A percentile compares a stretch with the other conserved stretches of the same genome.
phyloP scores from a whole-genome alignment of 306 rosid species.

The Morella rubra region DNA sequence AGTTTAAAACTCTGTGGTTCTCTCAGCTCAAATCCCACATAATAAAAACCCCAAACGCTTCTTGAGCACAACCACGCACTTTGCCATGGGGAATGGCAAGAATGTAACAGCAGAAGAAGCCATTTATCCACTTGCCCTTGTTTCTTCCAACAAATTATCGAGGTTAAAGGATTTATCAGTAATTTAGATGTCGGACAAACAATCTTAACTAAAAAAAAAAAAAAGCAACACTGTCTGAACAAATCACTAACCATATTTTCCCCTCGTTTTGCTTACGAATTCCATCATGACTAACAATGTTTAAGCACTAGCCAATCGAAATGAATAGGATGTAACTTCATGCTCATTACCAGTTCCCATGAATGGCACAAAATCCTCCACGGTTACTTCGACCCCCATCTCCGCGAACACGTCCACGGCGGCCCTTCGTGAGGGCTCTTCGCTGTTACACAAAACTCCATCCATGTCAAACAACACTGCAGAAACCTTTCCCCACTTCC shows the following conservation, averaged over 20 bases:
- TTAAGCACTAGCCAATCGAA: background rate
- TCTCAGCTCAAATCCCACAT: background rate
- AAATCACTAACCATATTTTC: constrained; percentile 3
- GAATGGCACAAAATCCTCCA: constrained; percentile 86
- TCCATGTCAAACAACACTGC: constrained; percentile 97
- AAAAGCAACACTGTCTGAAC: background rate
- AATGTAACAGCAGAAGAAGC: background rate
- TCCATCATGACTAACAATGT: background rate
- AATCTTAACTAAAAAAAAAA: background rate
- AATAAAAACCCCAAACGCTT: constrained; percentile 1
- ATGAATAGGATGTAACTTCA: background rate
- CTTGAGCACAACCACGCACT: background rate
- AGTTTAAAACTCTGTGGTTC: background rate
- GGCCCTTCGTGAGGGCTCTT: constrained; percentile 79
- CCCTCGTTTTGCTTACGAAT: constrained; percentile 1
- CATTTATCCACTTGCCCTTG: background rate
- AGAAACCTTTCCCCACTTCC: constrained; percentile 81
- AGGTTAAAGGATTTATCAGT: background rate
- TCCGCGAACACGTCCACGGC: constrained; percentile 84
- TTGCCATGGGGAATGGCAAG: constrained; percentile 4
- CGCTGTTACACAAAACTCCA: constrained; percentile 92
- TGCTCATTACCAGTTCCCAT: constrained; percentile 79
- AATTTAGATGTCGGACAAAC: background rate
- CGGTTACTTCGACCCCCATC: constrained; percentile 78
- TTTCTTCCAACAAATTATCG: constrained; percentile 1